These are phyloP conservation scores for Fusarium setosum DNA, from an alignment of 2,329 filamentous ascomycete species.

Conservation along the genomic window DNA sequence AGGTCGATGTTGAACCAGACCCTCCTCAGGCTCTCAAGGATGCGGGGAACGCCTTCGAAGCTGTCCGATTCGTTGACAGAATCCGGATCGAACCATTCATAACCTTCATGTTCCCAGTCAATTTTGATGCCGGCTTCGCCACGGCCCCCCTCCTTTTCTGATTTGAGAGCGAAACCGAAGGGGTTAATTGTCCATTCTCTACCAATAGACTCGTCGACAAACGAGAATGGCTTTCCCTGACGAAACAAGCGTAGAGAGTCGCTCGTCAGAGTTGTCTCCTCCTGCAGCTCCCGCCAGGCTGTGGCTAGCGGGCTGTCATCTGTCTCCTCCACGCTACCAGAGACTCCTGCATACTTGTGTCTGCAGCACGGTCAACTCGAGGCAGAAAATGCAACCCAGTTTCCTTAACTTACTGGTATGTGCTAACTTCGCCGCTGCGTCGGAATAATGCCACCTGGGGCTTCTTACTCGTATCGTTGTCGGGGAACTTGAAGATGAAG, in stretches of 20 bases:
- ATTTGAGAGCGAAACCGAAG: conserved; percentile 67
- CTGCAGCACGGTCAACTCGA: conserved; percentile 42
- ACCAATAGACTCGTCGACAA: conserved; percentile 62
- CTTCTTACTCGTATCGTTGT: conserved; percentile 47
- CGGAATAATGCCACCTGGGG: conserved; percentile 70
- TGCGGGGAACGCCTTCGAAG: conserved; percentile 65
- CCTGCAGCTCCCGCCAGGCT: conserved; percentile 70
- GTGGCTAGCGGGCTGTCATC: conserved; percentile 66
- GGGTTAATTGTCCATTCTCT: conserved; percentile 73
- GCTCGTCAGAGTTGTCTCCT: conserved; percentile 68
- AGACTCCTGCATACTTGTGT: conserved; percentile 70
- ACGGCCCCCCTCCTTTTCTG: conserved; percentile 38
- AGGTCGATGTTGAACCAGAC: conserved; percentile 69
- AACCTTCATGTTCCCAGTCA: conserved; percentile 72
- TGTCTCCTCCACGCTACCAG: conserved; percentile 66
- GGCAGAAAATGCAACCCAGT: neutral
- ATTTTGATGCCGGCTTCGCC: conserved; percentile 61
- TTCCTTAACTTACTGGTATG: conserved; percentile 63
- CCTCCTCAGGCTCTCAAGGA: conserved; percentile 67
- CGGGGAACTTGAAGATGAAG: conserved; percentile 61
- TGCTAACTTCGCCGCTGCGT: conserved; percentile 67
- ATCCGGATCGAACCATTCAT: conserved; percentile 67
- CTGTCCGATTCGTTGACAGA: conserved; percentile 57
- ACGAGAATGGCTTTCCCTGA: conserved; percentile 68
- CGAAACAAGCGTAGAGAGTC: conserved; percentile 62